Percentiles rank a stretch among this genome's conserved stretches.
Conservation (phyloP, 805 yeast genomes). For the Kuraishia floccosa region DNA sequence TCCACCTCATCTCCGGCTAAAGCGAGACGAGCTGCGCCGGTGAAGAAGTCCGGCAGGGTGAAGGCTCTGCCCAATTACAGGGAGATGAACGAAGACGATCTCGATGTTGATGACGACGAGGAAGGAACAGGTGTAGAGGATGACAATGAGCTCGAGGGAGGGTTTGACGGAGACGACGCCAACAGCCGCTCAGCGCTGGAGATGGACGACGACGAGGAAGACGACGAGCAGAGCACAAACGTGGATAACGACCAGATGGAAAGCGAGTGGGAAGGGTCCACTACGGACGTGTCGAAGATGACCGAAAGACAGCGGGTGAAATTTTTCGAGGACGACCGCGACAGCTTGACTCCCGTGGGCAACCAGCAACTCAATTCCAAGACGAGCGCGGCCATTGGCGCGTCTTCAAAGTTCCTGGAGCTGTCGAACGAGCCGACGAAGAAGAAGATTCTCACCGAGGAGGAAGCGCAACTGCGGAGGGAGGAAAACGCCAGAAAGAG, state of each 20-base stretch:
- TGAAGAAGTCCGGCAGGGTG: too few relatives aligned
- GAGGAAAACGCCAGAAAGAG: slow-evolving; percentile 86
- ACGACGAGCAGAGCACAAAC: slow-evolving; percentile 2
- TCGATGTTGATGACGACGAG: slow-evolving; percentile 2
- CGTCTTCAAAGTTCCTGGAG: slow-evolving; percentile 21
- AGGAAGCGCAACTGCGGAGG: slow-evolving; percentile 69
- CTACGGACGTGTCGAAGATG: slow-evolving; percentile 32
- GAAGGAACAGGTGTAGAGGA: background rate
- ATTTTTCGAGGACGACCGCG: slow-evolving; percentile 20
- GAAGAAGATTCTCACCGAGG: slow-evolving; percentile 62
- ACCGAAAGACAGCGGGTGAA: slow-evolving; percentile 47
- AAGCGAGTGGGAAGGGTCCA: slow-evolving; percentile 28
- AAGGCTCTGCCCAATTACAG: slow-evolving; percentile 1
- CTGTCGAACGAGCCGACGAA: slow-evolving; percentile 28
- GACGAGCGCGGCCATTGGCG: too few relatives aligned
- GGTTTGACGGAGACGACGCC: slow-evolving; percentile 11
- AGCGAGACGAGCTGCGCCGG: too few relatives aligned
- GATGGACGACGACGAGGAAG: slow-evolving; percentile 6
- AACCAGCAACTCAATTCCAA: too few relatives aligned
- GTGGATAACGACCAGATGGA: too few relatives aligned
- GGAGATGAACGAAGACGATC: background rate
- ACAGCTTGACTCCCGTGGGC: too few relatives aligned
- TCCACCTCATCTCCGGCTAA: too few relatives aligned
- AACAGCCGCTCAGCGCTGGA: slow-evolving; percentile 5
- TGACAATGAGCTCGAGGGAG: slow-evolving; percentile 2